Conservation (phyloP, 2,329 filamentous ascomycete genomes). For the Botrytis cinerea region DNA sequence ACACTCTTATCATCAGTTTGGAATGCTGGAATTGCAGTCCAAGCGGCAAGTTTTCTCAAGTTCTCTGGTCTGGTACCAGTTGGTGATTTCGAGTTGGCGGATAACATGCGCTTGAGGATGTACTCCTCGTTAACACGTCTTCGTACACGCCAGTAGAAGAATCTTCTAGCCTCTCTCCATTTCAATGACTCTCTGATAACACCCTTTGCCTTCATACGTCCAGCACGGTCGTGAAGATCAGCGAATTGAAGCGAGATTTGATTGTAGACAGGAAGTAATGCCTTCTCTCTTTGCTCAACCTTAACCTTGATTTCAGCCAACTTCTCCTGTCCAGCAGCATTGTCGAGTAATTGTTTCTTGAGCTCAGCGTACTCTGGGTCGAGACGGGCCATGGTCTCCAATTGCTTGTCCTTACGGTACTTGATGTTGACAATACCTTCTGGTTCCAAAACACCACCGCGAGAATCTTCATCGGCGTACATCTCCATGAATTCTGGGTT, state of each 20-base stretch:
- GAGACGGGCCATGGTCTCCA: slow-evolving; percentile 94
- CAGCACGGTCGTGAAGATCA: slow-evolving; percentile 93
- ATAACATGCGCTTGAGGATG: slow-evolving; percentile 84
- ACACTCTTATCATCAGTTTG: slow-evolving; percentile 79
- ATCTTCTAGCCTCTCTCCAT: slow-evolving; percentile 88
- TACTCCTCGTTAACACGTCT: slow-evolving; percentile 96
- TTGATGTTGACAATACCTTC: slow-evolving; percentile 99
- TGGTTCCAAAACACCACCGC: slow-evolving; percentile 95
- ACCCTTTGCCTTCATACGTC: slow-evolving; percentile 97
- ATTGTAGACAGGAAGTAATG: slow-evolving; percentile 86
- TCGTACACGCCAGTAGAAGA: slow-evolving; percentile 99
- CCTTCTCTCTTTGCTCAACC: slow-evolving; percentile 83
- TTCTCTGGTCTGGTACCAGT: slow-evolving; percentile 62
- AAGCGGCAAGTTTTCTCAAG: slow-evolving; percentile 76
- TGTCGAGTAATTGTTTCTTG: slow-evolving; percentile 72
- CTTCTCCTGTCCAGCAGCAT: slow-evolving; percentile 68
- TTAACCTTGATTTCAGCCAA: slow-evolving; percentile 77
- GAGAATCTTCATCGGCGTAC: slow-evolving; percentile 94
- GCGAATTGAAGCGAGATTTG: slow-evolving; percentile 97
- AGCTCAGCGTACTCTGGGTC: slow-evolving; percentile 82
- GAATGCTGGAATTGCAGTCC: slow-evolving; percentile 78
- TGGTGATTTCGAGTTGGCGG: slow-evolving; percentile 46
- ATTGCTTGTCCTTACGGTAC: slow-evolving; percentile 95
- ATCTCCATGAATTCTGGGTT: slow-evolving; percentile 98
- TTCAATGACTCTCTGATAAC: slow-evolving; percentile 80